phyloP scores from a whole-genome alignment of 2,329 filamentous ascomycete genomes.

The Fusarium virguliforme region DNA sequence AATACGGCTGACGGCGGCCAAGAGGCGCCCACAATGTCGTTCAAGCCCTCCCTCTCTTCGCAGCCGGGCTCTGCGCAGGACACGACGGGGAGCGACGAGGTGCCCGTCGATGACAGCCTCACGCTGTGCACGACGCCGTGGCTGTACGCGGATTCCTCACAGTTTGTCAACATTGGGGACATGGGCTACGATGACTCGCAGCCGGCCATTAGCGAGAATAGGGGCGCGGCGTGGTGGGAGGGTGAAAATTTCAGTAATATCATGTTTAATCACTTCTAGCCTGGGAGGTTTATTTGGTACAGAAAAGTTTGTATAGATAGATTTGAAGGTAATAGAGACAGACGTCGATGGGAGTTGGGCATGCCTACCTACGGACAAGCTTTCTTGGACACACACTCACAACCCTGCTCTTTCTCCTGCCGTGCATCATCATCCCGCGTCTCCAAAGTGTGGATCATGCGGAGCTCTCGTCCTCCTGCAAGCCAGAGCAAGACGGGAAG shows the following conservation, averaged over 20 bases:
- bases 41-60: slow-evolving; percentile 49
- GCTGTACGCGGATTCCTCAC: slow-evolving; percentile 61
- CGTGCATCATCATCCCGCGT: not conserved
- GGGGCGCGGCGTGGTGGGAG: slow-evolving; percentile 60
- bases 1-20: slow-evolving; percentile 68
- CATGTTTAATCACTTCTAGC: slow-evolving; percentile 59
- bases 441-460: slow-evolving; percentile 22
- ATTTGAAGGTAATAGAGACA: slow-evolving; percentile 7
- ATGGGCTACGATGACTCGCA: slow-evolving; percentile 55
- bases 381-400: not conserved
- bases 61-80: slow-evolving; percentile 47
- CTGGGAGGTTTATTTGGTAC: not conserved
- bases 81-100: slow-evolving; percentile 50
- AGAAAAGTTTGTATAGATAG: slow-evolving; percentile 12
- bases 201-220: slow-evolving; percentile 43
- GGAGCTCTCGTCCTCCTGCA: slow-evolving; percentile 21
- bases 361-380: not conserved
- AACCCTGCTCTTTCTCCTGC: not conserved
- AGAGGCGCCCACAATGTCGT: slow-evolving; percentile 62
- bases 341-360: not conserved
- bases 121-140: slow-evolving; percentile 62
- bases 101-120: slow-evolving; percentile 56
- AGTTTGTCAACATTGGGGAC: slow-evolving; percentile 58
- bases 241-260: slow-evolving; percentile 58
- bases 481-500: not conserved